phyloP scores from a whole-genome alignment of 164 flowering plant genomes.

The Kingdonia uniflora region DNA sequence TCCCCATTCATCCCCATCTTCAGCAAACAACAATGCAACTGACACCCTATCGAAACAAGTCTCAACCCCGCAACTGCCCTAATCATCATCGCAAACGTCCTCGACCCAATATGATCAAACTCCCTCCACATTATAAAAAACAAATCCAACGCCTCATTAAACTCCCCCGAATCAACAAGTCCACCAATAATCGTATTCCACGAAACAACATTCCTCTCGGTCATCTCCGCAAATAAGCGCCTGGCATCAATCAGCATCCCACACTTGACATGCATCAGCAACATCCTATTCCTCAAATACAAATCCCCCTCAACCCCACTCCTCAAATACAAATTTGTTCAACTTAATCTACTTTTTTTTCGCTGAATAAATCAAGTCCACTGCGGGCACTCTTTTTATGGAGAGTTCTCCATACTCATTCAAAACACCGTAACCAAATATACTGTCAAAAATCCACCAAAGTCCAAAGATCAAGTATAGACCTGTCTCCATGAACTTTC shows the following conservation, averaged over 20 bases:
- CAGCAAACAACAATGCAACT: conserved; percentile 45
- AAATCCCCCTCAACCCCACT: conserved; percentile 35
- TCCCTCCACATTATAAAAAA: conserved; percentile 44
- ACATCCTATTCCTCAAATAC: conserved; percentile 41
- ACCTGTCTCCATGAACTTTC: background rate
- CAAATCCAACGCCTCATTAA: conserved; percentile 32
- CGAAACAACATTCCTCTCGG: conserved; percentile 34
- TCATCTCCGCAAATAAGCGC: conserved; percentile 50
- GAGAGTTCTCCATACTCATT: too few species aligned
- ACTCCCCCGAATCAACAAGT: conserved; percentile 36
- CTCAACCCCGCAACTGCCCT: conserved; percentile 41
- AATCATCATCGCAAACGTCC: conserved; percentile 31
- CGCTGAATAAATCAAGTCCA: too few species aligned
- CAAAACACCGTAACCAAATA: too few species aligned
- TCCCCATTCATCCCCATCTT: conserved; percentile 32
- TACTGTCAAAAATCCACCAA: too few species aligned
- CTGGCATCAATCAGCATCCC: conserved; percentile 51
- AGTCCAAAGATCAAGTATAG: too few species aligned
- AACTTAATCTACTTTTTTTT: too few species aligned
- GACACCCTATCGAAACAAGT: conserved; percentile 27
- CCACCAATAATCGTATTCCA: conserved; percentile 47
- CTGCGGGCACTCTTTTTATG: too few species aligned
- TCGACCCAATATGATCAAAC: conserved; percentile 28
- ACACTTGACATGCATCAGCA: conserved; percentile 51
- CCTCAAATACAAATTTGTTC: too few species aligned